Evolutionary conservation across 2,329 filamentous ascomycete genomes (phyloP).

Genomic region (Zymoseptoria tritici): DNA sequence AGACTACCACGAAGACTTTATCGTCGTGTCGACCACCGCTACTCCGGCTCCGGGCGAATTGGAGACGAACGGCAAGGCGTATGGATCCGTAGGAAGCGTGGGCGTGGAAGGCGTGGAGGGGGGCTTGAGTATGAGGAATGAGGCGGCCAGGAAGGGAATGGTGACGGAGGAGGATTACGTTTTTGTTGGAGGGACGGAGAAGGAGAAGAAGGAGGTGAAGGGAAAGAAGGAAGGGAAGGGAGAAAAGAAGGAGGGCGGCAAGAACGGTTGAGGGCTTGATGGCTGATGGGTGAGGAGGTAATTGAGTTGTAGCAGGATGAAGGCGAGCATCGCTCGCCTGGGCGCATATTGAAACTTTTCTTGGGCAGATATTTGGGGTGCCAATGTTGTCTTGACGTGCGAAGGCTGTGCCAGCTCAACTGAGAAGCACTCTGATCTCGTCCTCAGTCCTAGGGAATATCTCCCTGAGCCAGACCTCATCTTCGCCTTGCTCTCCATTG

Average conservation of each 20-base stretch:
- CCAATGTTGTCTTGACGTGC: not conserved
- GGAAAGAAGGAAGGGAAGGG: not conserved
- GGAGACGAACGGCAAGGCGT: not conserved
- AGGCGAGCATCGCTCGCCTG: not conserved
- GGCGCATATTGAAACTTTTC: not conserved
- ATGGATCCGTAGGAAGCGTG: not conserved
- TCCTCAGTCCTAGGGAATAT: conserved; percentile 57
- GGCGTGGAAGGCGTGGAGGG: not conserved
- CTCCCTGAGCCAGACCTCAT: conserved; percentile 40
- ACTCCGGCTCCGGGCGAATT: not conserved
- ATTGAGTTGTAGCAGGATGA: not conserved
- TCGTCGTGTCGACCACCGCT: not conserved
- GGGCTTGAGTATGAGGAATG: not conserved
- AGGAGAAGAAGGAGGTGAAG: not conserved
- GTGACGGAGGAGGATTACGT: not conserved
- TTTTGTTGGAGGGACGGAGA: not conserved
- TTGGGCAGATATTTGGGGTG: not conserved
- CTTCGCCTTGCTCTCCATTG: not conserved
- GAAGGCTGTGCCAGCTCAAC: conserved; percentile 31
- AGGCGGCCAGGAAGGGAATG: not conserved
- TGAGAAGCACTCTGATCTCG: conserved; percentile 57
- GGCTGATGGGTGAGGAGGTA: not conserved
- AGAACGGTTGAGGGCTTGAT: not conserved
- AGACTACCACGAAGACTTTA: not conserved
- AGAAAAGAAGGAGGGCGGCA: not conserved